Evolutionary conservation across 257 asterid genomes (phyloP).

Genomic region (Rhazya stricta): DNA sequence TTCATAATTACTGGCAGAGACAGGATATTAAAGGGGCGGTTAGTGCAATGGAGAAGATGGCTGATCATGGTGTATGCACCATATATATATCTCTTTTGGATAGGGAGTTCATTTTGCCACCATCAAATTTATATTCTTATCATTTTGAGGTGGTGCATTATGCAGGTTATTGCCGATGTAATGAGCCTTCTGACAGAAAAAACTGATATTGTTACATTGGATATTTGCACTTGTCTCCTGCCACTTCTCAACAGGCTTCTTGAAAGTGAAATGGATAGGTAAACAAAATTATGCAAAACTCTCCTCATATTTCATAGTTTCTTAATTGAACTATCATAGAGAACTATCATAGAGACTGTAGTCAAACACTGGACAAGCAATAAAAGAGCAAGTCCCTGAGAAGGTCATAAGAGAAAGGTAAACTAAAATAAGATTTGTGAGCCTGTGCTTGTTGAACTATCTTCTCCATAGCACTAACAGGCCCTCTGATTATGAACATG

Average conservation of each 20-base stretch:
- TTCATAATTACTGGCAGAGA: slow-evolving; percentile 72
- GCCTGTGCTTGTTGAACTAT: neutral
- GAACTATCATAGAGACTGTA: neutral
- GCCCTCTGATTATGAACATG: too few species aligned
- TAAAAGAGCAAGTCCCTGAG: neutral
- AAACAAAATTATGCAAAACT: slow-evolving; percentile 7
- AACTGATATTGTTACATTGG: slow-evolving; percentile 68
- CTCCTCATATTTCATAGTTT: slow-evolving; percentile 5
- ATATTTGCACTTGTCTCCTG: slow-evolving; percentile 74
- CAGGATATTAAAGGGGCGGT: slow-evolving; percentile 86
- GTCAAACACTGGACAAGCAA: neutral
- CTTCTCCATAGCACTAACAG: too few species aligned
- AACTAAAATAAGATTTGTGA: neutral
- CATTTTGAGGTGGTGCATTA: neutral
- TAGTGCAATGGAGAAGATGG: slow-evolving; percentile 66
- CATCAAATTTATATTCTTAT: neutral
- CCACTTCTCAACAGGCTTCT: slow-evolving; percentile 76
- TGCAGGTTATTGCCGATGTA: slow-evolving; percentile 95
- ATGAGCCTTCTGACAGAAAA: slow-evolving; percentile 66
- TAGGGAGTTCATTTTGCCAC: too few species aligned
- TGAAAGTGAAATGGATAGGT: slow-evolving; percentile 83
- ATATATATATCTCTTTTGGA: slow-evolving; percentile 1
- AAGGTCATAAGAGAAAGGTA: neutral
- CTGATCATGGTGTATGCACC: slow-evolving; percentile 73
- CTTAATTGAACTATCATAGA: slow-evolving; percentile 4